Conservation (phyloP, 2,329 filamentous ascomycete species). For the Fusarium pseudoanthophilum region DNA sequence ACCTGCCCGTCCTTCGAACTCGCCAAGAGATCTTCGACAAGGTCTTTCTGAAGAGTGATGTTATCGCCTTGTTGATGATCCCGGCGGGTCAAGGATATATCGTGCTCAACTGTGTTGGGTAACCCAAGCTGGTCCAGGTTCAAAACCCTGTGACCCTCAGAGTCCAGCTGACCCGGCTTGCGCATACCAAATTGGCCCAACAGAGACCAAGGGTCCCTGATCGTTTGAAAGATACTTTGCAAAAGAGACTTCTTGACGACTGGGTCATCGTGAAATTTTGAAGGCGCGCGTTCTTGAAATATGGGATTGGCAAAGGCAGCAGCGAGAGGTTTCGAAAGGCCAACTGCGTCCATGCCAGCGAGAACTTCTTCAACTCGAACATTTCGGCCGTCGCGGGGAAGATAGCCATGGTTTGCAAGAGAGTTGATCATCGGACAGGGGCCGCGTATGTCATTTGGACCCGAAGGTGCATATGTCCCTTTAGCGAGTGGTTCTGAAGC, state of each 20-base stretch:
- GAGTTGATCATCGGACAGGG: slow-evolving; percentile 41
- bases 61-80: slow-evolving; percentile 39
- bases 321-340: slow-evolving; percentile 36
- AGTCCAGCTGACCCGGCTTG: slow-evolving; percentile 33
- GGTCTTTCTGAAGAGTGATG: slow-evolving; percentile 26
- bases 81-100: slow-evolving; percentile 39
- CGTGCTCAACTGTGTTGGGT: slow-evolving; percentile 38
- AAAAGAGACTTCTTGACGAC: slow-evolving; percentile 9
- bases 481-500: slow-evolving; percentile 15
- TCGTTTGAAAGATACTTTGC: slow-evolving; percentile 2
- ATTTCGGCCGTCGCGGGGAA: slow-evolving; percentile 38
- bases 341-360: slow-evolving; percentile 28
- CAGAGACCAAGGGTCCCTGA: slow-evolving; percentile 36
- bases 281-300: slow-evolving; percentile 31
- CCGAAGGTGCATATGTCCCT: slow-evolving; percentile 32
- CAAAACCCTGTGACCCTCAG: slow-evolving; percentile 27
- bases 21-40: slow-evolving; percentile 31
- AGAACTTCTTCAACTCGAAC: slow-evolving; percentile 30
- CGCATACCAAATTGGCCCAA: slow-evolving; percentile 38
- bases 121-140: slow-evolving; percentile 37
- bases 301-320: slow-evolving; percentile 37
- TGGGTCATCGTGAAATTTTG: slow-evolving; percentile 10
- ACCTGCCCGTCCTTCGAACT: slow-evolving; percentile 36
- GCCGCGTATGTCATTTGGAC: slow-evolving; percentile 33
- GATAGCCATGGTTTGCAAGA: slow-evolving; percentile 43